Evolutionary conservation across 179 eudicot genomes (phyloP).

Genomic region (Silene noctiflora): DNA sequence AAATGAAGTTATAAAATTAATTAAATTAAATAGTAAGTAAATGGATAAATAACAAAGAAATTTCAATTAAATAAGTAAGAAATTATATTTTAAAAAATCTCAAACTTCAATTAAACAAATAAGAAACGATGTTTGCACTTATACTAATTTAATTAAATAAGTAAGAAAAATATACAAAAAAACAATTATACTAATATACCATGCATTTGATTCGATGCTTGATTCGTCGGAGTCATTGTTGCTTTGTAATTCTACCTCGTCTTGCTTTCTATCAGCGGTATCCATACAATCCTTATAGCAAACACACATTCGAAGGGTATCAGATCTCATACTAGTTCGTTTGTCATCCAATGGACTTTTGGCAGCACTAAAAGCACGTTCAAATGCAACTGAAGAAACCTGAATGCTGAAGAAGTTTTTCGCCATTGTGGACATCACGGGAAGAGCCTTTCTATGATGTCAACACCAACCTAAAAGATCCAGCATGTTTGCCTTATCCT

Average conservation of each 20-base stretch:
- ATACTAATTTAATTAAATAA: too few species aligned
- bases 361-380: background rate
- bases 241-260: background rate
- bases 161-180: too few species aligned
- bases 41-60: too few species aligned
- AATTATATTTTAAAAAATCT: too few species aligned
- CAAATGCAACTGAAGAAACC: background rate
- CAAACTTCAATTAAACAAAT: too few species aligned
- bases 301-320: background rate
- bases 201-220: background rate
- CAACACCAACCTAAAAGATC: background rate
- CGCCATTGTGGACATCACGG: background rate
- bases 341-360: background rate
- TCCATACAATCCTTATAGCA: background rate
- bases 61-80: too few species aligned
- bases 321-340: background rate
- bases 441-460: background rate
- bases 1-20: too few species aligned
- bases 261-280: background rate
- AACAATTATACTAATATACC: too few species aligned
- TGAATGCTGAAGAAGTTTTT: background rate
- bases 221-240: background rate
- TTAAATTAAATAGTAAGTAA: too few species aligned
- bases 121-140: too few species aligned
- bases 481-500: background rate